Conservation (phyloP, 2,329 filamentous ascomycete species). For the Hypoxylon sp. region DNA sequence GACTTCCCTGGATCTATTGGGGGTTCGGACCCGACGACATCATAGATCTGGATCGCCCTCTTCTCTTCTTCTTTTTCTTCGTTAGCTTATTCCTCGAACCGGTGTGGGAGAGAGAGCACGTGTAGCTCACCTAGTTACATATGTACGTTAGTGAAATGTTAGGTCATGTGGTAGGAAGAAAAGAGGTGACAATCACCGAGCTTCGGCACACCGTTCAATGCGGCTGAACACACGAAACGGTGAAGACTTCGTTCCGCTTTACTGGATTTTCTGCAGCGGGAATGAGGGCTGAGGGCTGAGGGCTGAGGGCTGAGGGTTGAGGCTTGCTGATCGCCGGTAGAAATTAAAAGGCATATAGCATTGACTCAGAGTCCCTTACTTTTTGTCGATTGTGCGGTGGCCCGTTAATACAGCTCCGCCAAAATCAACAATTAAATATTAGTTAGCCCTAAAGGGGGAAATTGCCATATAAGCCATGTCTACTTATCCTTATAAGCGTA, state of each 20-base stretch:
- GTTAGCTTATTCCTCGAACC: slow-evolving; percentile 19
- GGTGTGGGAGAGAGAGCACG: slow-evolving; percentile 16
- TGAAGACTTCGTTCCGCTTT: slow-evolving; percentile 15
- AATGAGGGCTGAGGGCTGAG: slow-evolving; percentile 10
- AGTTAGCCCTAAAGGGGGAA: too few relatives aligned
- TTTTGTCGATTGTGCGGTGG: neutral
- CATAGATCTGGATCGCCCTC: slow-evolving; percentile 23
- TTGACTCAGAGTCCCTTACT: slow-evolving; percentile 2
- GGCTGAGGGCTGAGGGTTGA: slow-evolving; percentile 12
- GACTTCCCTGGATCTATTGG: slow-evolving; percentile 17
- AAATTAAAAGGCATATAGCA: slow-evolving; percentile 9
- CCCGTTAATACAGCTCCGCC: too few relatives aligned
- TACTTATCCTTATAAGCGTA: too few relatives aligned
- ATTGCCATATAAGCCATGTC: too few relatives aligned
- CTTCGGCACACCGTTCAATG: slow-evolving; percentile 10
- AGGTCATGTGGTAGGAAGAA: neutral
- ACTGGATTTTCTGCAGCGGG: neutral
- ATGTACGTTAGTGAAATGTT: slow-evolving; percentile 7
- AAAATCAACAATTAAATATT: too few relatives aligned
- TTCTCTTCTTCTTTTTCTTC: slow-evolving; percentile 10
- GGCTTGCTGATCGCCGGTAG: slow-evolving; percentile 4
- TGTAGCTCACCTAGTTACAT: slow-evolving; percentile 9
- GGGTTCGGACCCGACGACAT: slow-evolving; percentile 31
- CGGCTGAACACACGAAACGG: slow-evolving; percentile 26
- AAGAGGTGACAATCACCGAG: slow-evolving; percentile 11